Evolutionary conservation across 169 alveolate species (phyloP).

Genomic region (Eimeria necatrix): DNA sequence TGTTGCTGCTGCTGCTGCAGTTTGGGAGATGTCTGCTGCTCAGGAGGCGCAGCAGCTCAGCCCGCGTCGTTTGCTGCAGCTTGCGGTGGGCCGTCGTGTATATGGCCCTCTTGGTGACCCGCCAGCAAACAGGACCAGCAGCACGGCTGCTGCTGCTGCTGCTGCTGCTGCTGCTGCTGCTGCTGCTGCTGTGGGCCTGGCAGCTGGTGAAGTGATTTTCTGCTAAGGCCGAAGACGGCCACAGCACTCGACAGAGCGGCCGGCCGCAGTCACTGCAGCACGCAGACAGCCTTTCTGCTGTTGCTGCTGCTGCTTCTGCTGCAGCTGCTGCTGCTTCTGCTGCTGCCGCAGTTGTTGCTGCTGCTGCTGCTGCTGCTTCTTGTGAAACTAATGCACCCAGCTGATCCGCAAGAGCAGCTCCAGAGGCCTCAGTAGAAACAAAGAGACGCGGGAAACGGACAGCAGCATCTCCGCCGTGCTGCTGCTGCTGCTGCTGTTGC

Average conservation of each 20-base stretch:
- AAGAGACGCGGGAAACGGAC: background rate
- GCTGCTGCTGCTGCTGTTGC: too few species aligned
- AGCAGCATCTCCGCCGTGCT: too few species aligned
- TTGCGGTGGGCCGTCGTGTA: background rate
- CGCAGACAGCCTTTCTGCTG: background rate
- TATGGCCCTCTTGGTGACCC: background rate
- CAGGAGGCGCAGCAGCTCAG: background rate
- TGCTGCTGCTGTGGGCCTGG: background rate
- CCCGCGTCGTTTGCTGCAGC: background rate
- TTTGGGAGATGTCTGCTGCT: background rate
- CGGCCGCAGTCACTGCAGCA: background rate
- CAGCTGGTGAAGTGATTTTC: background rate
- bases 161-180: slow-evolving; percentile 21
- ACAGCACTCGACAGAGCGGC: background rate
- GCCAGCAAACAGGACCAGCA: background rate
- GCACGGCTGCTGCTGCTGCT: slow-evolving; percentile 14
- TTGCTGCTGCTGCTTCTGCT: background rate
- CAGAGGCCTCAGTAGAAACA: background rate
- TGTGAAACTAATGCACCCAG: background rate
- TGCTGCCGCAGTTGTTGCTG: background rate
- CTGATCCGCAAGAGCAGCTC: background rate
- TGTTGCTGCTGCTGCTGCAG: background rate
- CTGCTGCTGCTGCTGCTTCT: background rate
- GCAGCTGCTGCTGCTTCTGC: background rate
- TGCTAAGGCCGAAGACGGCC: background rate